Conservation (phyloP, 164 flowering plant genomes). For the Berberis vulgaris region DNA sequence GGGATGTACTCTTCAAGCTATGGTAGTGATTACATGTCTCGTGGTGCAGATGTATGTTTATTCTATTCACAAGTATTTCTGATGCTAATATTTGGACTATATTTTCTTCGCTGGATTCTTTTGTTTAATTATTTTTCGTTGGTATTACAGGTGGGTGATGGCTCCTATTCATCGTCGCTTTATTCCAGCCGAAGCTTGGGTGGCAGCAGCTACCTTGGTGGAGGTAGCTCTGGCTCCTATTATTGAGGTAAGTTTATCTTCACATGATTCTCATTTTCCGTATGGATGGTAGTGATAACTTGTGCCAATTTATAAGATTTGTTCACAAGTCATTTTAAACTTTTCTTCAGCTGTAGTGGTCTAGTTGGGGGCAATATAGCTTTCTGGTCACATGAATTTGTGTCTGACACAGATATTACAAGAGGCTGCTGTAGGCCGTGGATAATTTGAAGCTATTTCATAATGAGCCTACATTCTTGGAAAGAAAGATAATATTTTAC, state of each 20-base stretch:
- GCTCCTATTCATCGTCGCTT: slow-evolving; percentile 71
- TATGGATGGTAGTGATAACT: background rate
- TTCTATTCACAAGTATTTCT: background rate
- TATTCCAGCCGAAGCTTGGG: slow-evolving; percentile 71
- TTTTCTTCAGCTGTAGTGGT: slow-evolving; percentile 14
- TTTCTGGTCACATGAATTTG: slow-evolving; percentile 45
- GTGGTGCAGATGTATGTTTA: slow-evolving; percentile 64
- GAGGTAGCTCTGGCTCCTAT: slow-evolving; percentile 68
- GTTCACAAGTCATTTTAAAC: slow-evolving; percentile 8
- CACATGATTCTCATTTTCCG: background rate
- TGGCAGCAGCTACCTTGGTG: slow-evolving; percentile 68
- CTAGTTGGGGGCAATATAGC: slow-evolving; percentile 22
- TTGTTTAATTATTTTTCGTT: background rate
- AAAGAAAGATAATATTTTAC: slow-evolving; percentile 8
- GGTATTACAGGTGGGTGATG: slow-evolving; percentile 53
- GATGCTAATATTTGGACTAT: background rate
- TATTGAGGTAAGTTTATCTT: slow-evolving; percentile 49
- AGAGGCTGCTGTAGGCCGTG: slow-evolving; percentile 57
- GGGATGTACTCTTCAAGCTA: slow-evolving; percentile 79
- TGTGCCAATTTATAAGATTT: background rate
- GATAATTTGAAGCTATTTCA: slow-evolving; percentile 28
- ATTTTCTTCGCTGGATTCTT: background rate
- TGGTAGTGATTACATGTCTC: slow-evolving; percentile 66
- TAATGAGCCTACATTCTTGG: slow-evolving; percentile 26
- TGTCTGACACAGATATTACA: slow-evolving; percentile 47